Conservation (phyloP, 2,329 filamentous ascomycete species). For the Pseudocercospora fijiensis region DNA sequence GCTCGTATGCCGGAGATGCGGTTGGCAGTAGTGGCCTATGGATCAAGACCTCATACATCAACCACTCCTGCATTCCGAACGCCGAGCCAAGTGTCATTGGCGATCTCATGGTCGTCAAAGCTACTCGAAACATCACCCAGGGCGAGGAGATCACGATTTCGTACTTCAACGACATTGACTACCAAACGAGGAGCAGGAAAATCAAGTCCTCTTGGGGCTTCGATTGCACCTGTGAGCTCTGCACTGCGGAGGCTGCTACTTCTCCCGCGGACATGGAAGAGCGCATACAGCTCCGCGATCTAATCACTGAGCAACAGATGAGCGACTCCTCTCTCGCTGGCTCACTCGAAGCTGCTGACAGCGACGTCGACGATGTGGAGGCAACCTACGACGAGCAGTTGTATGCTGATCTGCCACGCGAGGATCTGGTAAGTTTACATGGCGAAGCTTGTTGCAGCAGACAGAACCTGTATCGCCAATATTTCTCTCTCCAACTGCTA, state of each 20-base stretch:
- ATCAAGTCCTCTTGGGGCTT: constrained; percentile 43
- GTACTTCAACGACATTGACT: constrained; percentile 30
- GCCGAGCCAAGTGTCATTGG: constrained; percentile 53
- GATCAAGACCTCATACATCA: constrained; percentile 51
- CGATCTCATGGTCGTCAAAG: constrained; percentile 55
- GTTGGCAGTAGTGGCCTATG: constrained; percentile 45
- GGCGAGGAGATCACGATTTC: constrained; percentile 47
- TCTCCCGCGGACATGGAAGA: background rate
- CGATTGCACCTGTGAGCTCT: constrained; percentile 45
- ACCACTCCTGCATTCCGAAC: constrained; percentile 55
- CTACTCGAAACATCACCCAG: constrained; percentile 44
- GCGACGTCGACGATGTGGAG: background rate
- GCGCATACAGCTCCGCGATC: background rate
- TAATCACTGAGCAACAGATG: background rate
- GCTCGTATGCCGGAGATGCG: background rate
- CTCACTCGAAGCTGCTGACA: background rate
- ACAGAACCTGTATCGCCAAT: background rate
- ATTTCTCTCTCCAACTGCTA: background rate
- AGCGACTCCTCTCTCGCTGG: background rate
- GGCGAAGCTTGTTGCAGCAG: background rate
- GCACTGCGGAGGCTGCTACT: constrained; percentile 27
- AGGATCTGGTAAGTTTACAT: background rate
- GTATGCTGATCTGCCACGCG: background rate
- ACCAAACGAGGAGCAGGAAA: constrained; percentile 36
- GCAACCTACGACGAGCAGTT: constrained; percentile 2